phyloP scores from a whole-genome alignment of 345 rosid species.

The Erysimum cheiranthoides region DNA sequence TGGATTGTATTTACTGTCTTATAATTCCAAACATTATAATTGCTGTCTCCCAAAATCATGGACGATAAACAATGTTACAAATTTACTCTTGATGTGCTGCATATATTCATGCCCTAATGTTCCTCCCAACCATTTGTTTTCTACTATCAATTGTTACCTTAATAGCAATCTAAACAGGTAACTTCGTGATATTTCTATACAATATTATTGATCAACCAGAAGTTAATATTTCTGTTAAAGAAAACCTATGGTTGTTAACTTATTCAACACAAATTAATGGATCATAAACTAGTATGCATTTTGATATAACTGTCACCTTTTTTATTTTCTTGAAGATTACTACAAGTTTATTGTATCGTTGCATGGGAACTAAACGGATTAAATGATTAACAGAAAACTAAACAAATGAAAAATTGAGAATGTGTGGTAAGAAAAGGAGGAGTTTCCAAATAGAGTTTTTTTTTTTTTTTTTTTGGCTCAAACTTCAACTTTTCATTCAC shows the following conservation, averaged over 20 bases:
- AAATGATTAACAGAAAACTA: not conserved
- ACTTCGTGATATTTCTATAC: not conserved
- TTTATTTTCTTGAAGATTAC: not conserved
- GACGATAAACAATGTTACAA: not conserved
- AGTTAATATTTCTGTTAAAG: not conserved
- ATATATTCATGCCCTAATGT: not conserved
- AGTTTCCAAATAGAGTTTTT: no score
- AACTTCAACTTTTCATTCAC: no score
- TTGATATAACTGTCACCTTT: not conserved
- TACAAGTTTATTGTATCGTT: not conserved
- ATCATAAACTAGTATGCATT: not conserved
- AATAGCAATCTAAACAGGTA: not conserved
- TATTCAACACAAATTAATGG: not conserved
- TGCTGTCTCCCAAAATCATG: not conserved
- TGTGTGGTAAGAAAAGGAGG: conserved; percentile 27
- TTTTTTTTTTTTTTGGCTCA: no score
- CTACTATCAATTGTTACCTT: not conserved
- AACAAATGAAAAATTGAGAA: not conserved
- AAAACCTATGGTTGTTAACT: not conserved
- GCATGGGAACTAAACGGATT: conserved; percentile 9
- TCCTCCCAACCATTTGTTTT: not conserved
- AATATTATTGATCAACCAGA: not conserved
- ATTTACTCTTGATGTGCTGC: not conserved
- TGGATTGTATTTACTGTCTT: not conserved
- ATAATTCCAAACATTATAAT: not conserved